Conservation (phyloP, 345 rosid genomes). For the Sisymbrium irio region DNA sequence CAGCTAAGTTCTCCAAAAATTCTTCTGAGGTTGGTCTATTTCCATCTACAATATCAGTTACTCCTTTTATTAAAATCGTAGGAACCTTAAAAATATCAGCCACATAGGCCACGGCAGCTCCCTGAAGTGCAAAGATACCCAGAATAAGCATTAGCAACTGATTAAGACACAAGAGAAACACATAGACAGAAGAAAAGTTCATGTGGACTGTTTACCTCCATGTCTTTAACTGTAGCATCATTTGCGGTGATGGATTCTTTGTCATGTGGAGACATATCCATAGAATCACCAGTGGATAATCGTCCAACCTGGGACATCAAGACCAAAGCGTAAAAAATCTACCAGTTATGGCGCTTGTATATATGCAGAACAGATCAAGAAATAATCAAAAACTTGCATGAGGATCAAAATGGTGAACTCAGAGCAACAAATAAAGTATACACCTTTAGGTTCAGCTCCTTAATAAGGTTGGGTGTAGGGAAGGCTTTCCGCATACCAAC, state of each 20-base stretch:
- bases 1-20: conserved; percentile 73
- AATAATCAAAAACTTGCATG: not conserved
- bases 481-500: conserved; percentile 63
- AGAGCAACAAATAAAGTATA: conserved; percentile 16
- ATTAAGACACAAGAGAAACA: conserved; percentile 5
- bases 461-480: conserved; percentile 64
- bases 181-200: conserved; percentile 13
- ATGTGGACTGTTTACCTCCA: conserved; percentile 68
- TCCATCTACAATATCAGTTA: conserved; percentile 79
- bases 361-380: not conserved
- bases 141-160: conserved; percentile 3
- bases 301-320: conserved; percentile 75
- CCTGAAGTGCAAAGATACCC: conserved; percentile 43
- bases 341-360: not conserved
- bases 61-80: conserved; percentile 74
- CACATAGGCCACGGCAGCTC: conserved; percentile 83
- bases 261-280: conserved; percentile 78
- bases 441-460: conserved; percentile 79
- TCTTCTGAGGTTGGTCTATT: conserved; percentile 70
- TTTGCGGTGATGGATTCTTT: conserved; percentile 68
- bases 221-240: conserved; percentile 83
- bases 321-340: no score
- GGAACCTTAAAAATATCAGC: conserved; percentile 84
- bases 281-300: conserved; percentile 93
- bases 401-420: conserved; percentile 2